These are phyloP conservation scores for Cucurbita moschata DNA, from an alignment of 306 rosid genomes.

Conservation along the genomic window DNA sequence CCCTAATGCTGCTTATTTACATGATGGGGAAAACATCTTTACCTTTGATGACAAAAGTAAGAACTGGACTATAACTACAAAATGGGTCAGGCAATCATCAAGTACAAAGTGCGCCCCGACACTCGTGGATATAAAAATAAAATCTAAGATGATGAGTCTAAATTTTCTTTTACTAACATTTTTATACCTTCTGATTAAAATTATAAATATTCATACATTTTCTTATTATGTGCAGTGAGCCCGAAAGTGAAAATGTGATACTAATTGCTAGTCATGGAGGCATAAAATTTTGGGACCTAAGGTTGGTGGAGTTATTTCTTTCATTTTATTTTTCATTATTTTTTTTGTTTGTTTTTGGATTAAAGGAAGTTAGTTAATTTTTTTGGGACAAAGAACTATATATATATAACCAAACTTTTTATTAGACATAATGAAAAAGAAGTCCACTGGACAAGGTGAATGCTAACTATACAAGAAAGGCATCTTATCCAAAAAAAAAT, in stretches of 20 bases:
- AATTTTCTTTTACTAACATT: background rate
- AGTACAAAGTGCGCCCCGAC: background rate
- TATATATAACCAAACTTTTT: background rate
- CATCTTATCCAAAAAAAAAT: background rate
- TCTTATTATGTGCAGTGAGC: conserved; percentile 28
- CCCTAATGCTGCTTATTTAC: background rate
- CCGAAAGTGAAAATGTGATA: conserved; percentile 58
- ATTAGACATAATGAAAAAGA: background rate
- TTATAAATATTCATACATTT: background rate
- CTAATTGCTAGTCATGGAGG: conserved; percentile 84
- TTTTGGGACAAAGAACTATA: background rate
- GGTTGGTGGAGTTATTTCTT: conserved; percentile 27
- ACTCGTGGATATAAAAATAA: background rate
- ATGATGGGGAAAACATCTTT: background rate
- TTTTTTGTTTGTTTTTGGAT: background rate
- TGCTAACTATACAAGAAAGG: background rate
- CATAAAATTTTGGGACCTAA: conserved; percentile 87
- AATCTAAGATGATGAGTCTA: background rate
- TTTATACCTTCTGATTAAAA: background rate
- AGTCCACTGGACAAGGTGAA: background rate
- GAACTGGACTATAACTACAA: background rate
- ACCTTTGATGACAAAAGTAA: background rate
- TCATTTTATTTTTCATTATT: background rate
- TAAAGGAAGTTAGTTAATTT: background rate
- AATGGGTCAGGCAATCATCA: background rate